phyloP scores from a whole-genome alignment of 2,329 filamentous ascomycete genomes.

The Trichocomaceae sp. region DNA sequence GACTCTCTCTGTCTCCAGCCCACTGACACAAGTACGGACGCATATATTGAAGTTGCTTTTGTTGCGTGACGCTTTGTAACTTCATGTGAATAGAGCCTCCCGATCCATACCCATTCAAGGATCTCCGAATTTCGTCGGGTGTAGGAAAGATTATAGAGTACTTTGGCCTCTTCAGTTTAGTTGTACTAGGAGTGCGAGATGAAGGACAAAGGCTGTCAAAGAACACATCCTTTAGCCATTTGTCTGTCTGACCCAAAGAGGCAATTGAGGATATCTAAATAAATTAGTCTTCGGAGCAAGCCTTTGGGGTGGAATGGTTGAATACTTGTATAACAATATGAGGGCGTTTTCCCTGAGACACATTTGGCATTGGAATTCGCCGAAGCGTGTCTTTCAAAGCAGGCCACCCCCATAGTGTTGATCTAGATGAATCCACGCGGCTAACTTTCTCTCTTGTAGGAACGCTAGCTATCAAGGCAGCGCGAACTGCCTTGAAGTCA shows the following conservation, averaged over 20 bases:
- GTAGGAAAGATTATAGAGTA: constrained; percentile 78
- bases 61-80: constrained; percentile 61
- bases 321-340: constrained; percentile 35
- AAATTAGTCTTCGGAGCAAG: constrained; percentile 5
- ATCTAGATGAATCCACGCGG: constrained; percentile 34
- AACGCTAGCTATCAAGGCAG: constrained; percentile 69
- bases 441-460: constrained; percentile 58
- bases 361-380: constrained; percentile 43
- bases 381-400: constrained; percentile 57
- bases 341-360: constrained; percentile 20
- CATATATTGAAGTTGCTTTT: constrained; percentile 67
- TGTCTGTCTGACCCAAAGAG: constrained; percentile 62
- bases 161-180: constrained; percentile 32
- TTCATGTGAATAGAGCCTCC: constrained; percentile 79
- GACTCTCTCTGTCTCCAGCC: constrained; percentile 51
- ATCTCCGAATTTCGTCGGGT: constrained; percentile 66
- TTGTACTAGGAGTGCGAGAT: constrained; percentile 14
- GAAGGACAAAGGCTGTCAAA: constrained; percentile 42
- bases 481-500: constrained; percentile 65
- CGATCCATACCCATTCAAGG: constrained; percentile 69
- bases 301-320: neutral
- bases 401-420: constrained; percentile 69
- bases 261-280: constrained; percentile 74
- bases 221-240: constrained; percentile 63
- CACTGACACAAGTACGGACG: constrained; percentile 67